Evolutionary conservation across 2,329 filamentous ascomycete genomes (phyloP), one percentile per base, ranked within the genome.

Genomic region (Endocalyx cinctus): DNA sequence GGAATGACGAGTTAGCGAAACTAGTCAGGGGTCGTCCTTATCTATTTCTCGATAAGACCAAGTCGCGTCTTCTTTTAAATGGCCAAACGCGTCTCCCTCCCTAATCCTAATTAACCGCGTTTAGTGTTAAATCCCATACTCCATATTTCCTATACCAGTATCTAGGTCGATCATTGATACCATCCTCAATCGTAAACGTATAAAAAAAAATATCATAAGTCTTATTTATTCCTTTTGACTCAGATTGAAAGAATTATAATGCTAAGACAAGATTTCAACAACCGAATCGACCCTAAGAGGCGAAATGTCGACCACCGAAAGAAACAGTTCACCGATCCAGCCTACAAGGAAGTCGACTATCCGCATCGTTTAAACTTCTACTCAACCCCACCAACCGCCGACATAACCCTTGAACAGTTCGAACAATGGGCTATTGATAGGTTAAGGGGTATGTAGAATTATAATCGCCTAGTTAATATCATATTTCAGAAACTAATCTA

Each of bases 391-490:
- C 92, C 92, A 0, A 96, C 88, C 0, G 84, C 85, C 29, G 92
- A 98, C 55, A 92, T 98, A 49, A 94, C 87, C 0, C 79, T 98
- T 26, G 92, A 98, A 57, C 82, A 98, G 57, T 98, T 98, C 53
- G 92, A 98, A 59, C 88, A 95, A 74, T 98, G 92, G 92, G 92
- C 89, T 10, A 97, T 98, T 53, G 86, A 94, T 52, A 74, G 92
- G 37, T 62, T 98, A 46, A 82, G 87, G 64, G 77, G 87, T 87
- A 67, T 35, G 66, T 33, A 7, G 7, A 4, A 7, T 25, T 12
- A 17, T 5, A 33, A 10, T 18, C 29, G 12, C 25, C 15, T 4
- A 35, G 19, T 12, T 22, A 32, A 22, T 22, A 5, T 8, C 10
- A 12, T 15, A 5, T 33, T 26, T 20, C 51, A n/a, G n/a, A n/a